phyloP scores from a whole-genome alignment of 352 stramenopile species.

The Halophytophthora batemanensis region DNA sequence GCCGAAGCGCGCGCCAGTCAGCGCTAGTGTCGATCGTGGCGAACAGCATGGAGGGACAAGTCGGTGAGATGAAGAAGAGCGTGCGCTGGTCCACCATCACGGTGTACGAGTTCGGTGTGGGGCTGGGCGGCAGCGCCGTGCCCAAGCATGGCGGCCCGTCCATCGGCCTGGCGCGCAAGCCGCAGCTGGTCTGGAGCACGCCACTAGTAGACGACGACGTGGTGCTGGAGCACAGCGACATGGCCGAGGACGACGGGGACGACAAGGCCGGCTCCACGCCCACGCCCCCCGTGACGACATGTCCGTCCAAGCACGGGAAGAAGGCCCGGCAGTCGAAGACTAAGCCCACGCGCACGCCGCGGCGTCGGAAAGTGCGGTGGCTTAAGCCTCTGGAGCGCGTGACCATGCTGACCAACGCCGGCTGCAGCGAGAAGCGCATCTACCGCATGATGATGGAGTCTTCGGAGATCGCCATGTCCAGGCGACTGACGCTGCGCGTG shows the following conservation, averaged over 20 bases:
- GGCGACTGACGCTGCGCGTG: constrained; percentile 41
- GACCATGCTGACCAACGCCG: constrained; percentile 60
- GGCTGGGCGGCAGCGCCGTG: constrained; percentile 43
- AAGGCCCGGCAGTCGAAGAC: constrained; percentile 3
- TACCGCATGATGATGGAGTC: constrained; percentile 67
- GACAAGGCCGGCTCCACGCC: constrained; percentile 3
- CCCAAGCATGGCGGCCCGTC: constrained; percentile 48
- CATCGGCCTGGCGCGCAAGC: constrained; percentile 48
- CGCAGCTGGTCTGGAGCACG: constrained; percentile 45
- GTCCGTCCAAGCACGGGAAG: constrained; percentile 12
- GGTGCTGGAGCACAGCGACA: constrained; percentile 15
- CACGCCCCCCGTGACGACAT: background rate
- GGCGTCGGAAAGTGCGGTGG: constrained; percentile 51
- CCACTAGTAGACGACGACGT: constrained; percentile 29
- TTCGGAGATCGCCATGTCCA: constrained; percentile 68
- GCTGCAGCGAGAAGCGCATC: constrained; percentile 63
- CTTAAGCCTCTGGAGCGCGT: constrained; percentile 61
- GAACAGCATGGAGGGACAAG: too few relatives aligned
- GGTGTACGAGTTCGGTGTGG: constrained; percentile 64
- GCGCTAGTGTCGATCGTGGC: background rate
- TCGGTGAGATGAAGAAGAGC: constrained; percentile 44
- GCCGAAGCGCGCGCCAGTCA: too few relatives aligned
- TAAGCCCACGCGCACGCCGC: constrained; percentile 18
- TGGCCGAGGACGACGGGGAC: constrained; percentile 11
- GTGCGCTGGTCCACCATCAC: constrained; percentile 61